Percentiles rank a stretch among this genome's conserved stretches.
These are phyloP conservation scores for Umbelopsis sp. DNA, from an alignment of 371 early-diverging fungal genomes.

Conservation along the genomic window DNA sequence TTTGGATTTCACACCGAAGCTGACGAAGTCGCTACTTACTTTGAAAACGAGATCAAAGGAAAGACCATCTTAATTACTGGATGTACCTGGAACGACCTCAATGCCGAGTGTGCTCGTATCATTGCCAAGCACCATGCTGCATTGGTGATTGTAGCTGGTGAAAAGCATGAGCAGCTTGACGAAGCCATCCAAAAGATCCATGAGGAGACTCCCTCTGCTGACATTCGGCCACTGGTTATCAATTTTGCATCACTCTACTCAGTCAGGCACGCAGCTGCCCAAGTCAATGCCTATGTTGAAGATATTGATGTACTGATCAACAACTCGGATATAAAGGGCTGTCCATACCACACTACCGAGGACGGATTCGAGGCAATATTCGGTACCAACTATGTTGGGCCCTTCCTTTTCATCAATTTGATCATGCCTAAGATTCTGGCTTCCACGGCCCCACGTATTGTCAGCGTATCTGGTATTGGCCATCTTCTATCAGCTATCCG, in stretches of 20 bases:
- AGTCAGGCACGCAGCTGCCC: neutral
- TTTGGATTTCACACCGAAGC: neutral
- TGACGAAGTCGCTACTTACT: neutral
- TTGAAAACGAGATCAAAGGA: neutral
- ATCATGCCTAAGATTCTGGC: constrained; percentile 53
- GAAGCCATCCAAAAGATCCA: neutral
- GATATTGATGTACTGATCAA: constrained; percentile 57
- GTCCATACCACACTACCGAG: constrained; percentile 50
- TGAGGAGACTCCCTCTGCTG: neutral
- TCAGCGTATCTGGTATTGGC: constrained; percentile 31
- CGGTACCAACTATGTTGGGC: constrained; percentile 65
- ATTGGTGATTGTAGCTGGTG: neutral
- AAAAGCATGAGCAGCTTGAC: neutral
- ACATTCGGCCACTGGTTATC: neutral
- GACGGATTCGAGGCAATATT: constrained; percentile 66
- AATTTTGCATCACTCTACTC: neutral
- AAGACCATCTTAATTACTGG: neutral
- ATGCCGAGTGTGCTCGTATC: neutral
- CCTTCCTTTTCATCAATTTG: constrained; percentile 51
- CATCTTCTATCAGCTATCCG: constrained; percentile 29
- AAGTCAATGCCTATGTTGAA: neutral
- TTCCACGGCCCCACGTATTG: constrained; percentile 44
- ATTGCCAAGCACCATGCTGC: neutral
- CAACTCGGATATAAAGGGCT: constrained; percentile 64
- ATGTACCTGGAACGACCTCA: neutral